Percentiles rank a stretch among this genome's conserved stretches.
phyloP scores from a whole-genome alignment of 441 rosid genomes.

The Erodium moschatum region DNA sequence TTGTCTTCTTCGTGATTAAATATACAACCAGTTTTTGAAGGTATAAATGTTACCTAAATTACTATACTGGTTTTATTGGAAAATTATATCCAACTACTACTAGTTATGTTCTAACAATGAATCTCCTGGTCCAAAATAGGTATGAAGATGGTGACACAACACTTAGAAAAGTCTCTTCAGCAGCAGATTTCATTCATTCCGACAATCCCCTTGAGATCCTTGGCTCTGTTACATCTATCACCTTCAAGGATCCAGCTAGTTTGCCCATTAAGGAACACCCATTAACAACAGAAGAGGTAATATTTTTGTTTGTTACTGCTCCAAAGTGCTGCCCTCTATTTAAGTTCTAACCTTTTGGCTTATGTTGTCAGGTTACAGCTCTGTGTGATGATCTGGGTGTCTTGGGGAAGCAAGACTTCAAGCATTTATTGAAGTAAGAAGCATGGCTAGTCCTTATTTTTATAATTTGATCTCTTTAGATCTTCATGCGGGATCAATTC shows the following conservation, averaged over 20 bases:
- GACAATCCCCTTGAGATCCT: constrained; percentile 79
- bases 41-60: too few relatives aligned
- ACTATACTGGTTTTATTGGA: too few relatives aligned
- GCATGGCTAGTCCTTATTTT: neutral
- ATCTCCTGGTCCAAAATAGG: constrained; percentile 18
- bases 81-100: too few relatives aligned
- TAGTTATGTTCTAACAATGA: too few relatives aligned
- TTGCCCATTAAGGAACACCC: constrained; percentile 48
- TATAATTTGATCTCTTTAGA: neutral
- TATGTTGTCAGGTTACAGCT: constrained; percentile 47
- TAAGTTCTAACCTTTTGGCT: constrained; percentile 11
- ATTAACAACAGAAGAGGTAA: constrained; percentile 77
- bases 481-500: neutral
- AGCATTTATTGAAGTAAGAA: constrained; percentile 74
- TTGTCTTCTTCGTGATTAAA: too few relatives aligned
- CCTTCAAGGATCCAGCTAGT: constrained; percentile 53
- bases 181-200: constrained; percentile 73
- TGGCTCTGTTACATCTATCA: constrained; percentile 66
- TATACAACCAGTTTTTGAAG: too few relatives aligned
- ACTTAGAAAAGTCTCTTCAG: constrained; percentile 57
- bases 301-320: constrained; percentile 3
- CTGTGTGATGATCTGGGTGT: constrained; percentile 88
- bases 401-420: constrained; percentile 87
- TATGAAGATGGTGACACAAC: constrained; percentile 67
- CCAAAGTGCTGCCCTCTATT: constrained; percentile 3